Evolutionary conservation across 2,329 filamentous ascomycete species (phyloP), one percentile per base, ranked within the genome.

Genomic region (Mycosphaerella arachidis): DNA sequence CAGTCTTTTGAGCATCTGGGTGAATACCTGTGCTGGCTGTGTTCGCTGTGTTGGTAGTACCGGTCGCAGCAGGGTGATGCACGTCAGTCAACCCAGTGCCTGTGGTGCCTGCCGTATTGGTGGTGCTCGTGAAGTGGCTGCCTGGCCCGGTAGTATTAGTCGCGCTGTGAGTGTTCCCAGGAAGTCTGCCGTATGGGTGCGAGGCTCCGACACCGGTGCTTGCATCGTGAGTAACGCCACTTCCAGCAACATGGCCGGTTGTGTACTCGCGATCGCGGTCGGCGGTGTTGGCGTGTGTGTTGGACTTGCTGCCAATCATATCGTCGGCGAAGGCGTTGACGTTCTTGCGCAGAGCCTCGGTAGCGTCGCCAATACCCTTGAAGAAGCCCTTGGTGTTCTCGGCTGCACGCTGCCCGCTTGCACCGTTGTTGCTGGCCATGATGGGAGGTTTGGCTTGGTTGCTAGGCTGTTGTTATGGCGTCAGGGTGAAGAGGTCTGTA

Each of bases 261-360:
- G 55, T 57, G 55, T 51, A 37, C 51, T 64, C 57, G 40, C 55
- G 59, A 50, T 66, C 62, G 10, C 59, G 62, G 37, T 65, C 67
- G 2, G 61, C 61, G 24, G 60, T 53, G 37, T 68, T 67, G 40
- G 65, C 65, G 40, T 66, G 62, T 2, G 53, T 52, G 33, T 61
- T 59, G 40, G 61, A 61, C 4, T 62, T 65, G 37, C 55, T 53
- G 29, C 60, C 59, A 1, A 65, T 35, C 5, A 71, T 55, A 31
- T 67, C 64, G 59, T 71, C 69, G 56, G 66, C 64, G 58, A 67
- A 70, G 35, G 59, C 55, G 60, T 71, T 71, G 59, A 70, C 61
- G 61, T 71, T 70, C 43, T 69, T 64, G 45, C 69, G 65, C 16
- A 68, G 59, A 48, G 56, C 58, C 53, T 71, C 69, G 31, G 63